phyloP scores from a whole-genome alignment of 1,284 basidiomycete genomes.

The Trametes polyzona region DNA sequence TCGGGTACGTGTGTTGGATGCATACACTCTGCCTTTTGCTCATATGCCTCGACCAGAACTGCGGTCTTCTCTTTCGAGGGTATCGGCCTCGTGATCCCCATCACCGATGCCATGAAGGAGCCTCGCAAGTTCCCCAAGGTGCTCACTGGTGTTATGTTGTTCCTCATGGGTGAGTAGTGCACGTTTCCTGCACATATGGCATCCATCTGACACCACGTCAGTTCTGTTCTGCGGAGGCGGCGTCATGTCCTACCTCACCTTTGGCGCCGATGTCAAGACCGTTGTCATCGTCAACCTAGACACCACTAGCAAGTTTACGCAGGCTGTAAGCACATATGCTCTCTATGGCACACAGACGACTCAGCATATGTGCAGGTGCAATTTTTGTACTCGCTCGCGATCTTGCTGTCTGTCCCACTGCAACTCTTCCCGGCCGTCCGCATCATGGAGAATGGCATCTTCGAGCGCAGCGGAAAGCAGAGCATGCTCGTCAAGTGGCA shows the following conservation, averaged over 20 bases:
- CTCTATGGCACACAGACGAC: background rate
- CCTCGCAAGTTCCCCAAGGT: slow-evolving; percentile 92
- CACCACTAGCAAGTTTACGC: slow-evolving; percentile 84
- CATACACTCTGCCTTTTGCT: background rate
- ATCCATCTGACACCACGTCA: slow-evolving; percentile 26
- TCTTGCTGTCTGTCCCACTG: slow-evolving; percentile 91
- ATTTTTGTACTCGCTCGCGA: slow-evolving; percentile 91
- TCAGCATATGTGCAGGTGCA: slow-evolving; percentile 53
- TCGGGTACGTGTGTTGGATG: slow-evolving; percentile 64
- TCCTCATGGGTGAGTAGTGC: slow-evolving; percentile 62
- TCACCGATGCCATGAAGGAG: slow-evolving; percentile 95
- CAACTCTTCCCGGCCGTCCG: slow-evolving; percentile 97
- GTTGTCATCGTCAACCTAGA: slow-evolving; percentile 97
- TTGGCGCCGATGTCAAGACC: slow-evolving; percentile 87
- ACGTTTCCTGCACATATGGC: slow-evolving; percentile 3
- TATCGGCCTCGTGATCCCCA: slow-evolving; percentile 95
- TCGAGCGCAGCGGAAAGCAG: slow-evolving; percentile 85
- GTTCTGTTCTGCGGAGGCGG: slow-evolving; percentile 93
- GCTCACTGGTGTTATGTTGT: slow-evolving; percentile 90
- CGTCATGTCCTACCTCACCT: slow-evolving; percentile 86
- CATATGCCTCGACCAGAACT: slow-evolving; percentile 55
- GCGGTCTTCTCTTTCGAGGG: slow-evolving; percentile 99
- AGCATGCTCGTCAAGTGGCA: slow-evolving; percentile 79
- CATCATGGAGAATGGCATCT: slow-evolving; percentile 97
- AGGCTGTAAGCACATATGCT: slow-evolving; percentile 59